A percentile compares a stretch with the other conserved stretches of the same genome.
Conservation (phyloP, 2,329 filamentous ascomycete species). For the Colletotrichum sansevieriae region DNA sequence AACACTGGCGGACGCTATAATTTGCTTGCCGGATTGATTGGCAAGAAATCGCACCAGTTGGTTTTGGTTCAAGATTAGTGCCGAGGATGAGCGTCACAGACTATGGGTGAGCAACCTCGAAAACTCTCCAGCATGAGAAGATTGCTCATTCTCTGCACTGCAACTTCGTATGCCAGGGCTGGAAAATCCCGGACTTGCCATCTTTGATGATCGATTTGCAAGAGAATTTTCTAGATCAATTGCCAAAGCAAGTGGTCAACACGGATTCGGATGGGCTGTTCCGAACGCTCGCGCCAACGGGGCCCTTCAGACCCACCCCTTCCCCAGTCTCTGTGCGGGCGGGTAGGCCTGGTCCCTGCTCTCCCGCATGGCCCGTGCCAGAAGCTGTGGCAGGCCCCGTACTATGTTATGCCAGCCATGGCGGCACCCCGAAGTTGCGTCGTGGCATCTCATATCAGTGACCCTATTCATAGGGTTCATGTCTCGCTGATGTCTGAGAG, state of each 20-base stretch:
- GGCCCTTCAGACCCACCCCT: neutral
- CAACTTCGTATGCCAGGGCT: neutral
- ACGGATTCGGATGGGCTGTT: neutral
- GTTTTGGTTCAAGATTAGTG: neutral
- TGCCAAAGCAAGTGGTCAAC: no score
- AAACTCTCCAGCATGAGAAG: no score
- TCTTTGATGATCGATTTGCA: no score
- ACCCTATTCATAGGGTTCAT: neutral
- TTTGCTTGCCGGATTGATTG: no score
- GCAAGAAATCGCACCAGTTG: no score
- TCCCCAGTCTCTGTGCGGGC: conserved; percentile 20
- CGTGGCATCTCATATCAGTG: conserved; percentile 19
- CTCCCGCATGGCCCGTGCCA: conserved; percentile 34
- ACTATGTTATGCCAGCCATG: no score
- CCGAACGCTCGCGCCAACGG: neutral
- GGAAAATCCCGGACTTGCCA: no score
- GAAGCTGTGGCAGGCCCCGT: conserved; percentile 1
- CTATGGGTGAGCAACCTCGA: conserved; percentile 1
- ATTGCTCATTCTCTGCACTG: neutral
- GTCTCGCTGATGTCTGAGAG: conserved; percentile 3
- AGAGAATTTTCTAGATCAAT: no score
- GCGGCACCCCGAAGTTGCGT: conserved; percentile 2
- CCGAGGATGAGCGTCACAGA: neutral
- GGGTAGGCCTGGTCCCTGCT: conserved; percentile 29
- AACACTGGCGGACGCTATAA: no score